phyloP scores from a whole-genome alignment of 768 basidiomycete species.

The Lentinula boryana region DNA sequence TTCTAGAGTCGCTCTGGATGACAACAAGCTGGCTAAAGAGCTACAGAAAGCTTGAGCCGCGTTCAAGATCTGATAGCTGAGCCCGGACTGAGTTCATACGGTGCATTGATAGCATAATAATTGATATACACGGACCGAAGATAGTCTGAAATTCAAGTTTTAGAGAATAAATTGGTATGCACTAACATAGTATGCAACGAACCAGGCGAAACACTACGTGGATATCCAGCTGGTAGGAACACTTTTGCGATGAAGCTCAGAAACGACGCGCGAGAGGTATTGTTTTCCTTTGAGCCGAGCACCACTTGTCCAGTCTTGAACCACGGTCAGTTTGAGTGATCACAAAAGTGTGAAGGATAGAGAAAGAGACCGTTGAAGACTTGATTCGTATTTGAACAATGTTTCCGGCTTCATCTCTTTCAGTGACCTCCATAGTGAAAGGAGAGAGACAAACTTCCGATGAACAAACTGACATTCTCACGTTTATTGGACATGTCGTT shows the following conservation, averaged over 20 bases:
- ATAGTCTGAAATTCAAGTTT: slow-evolving; percentile 36
- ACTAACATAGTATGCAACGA: neutral
- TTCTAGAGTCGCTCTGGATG: slow-evolving; percentile 64
- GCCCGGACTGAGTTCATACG: slow-evolving; percentile 5
- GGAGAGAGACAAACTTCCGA: neutral
- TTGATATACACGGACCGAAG: slow-evolving; percentile 31
- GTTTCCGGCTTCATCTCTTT: slow-evolving; percentile 7
- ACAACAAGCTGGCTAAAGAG: slow-evolving; percentile 54
- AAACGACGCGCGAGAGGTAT: neutral
- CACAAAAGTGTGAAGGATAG: neutral
- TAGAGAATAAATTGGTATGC: neutral
- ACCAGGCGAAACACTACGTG: slow-evolving; percentile 6
- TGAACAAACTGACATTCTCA: neutral
- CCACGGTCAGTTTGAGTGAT: neutral
- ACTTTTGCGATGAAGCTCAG: neutral
- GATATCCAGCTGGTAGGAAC: slow-evolving; percentile 6
- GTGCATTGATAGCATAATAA: neutral
- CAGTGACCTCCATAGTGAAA: neutral
- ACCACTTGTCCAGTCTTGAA: neutral
- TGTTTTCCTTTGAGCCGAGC: neutral
- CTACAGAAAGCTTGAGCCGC: slow-evolving; percentile 67
- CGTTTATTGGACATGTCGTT: neutral
- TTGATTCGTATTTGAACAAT: neutral
- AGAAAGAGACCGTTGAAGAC: neutral
- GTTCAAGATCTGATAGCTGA: slow-evolving; percentile 62